A percentile compares a stretch with the other conserved stretches of the same genome.
phyloP scores from a whole-genome alignment of 2,329 filamentous ascomycete species.

The Nigrospora osmanthi region DNA sequence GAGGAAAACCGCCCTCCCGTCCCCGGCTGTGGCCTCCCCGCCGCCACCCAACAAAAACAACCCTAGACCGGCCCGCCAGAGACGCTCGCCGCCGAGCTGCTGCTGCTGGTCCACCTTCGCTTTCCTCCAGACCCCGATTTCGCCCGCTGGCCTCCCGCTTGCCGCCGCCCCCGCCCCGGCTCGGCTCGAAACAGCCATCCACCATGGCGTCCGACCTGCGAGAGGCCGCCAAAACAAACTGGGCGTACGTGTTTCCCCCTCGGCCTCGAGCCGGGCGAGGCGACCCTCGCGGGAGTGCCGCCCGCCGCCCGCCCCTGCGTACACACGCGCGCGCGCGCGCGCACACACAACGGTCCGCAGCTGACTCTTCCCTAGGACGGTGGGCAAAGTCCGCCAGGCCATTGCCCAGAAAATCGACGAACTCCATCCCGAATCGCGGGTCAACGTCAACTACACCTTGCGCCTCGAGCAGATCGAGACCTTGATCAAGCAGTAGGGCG shows the following conservation, averaged over 20 bases:
- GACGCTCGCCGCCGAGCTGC: background rate
- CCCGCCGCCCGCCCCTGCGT: background rate
- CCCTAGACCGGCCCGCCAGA: background rate
- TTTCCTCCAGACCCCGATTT: background rate
- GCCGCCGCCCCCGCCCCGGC: slow-evolving; percentile 10
- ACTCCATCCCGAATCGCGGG: slow-evolving; percentile 8
- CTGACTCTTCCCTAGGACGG: too few species aligned
- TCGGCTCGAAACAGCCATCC: background rate
- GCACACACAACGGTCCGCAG: too few species aligned
- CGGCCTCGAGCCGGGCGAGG: background rate
- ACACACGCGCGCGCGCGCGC: too few species aligned
- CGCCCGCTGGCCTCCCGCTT: background rate
- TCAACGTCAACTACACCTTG: slow-evolving; percentile 15
- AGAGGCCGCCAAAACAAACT: slow-evolving; percentile 16
- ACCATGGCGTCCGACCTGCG: slow-evolving; percentile 11
- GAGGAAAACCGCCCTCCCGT: slow-evolving; percentile 6
- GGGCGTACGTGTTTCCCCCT: slow-evolving; percentile 15
- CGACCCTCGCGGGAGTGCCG: background rate
- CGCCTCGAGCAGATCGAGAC: slow-evolving; percentile 22
- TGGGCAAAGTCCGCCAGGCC: slow-evolving; percentile 16
- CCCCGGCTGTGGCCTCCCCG: slow-evolving; percentile 10
- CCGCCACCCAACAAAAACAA: slow-evolving; percentile 6
- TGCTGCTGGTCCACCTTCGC: slow-evolving; percentile 1
- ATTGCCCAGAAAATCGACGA: slow-evolving; percentile 11
- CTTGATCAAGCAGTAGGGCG: slow-evolving; percentile 22